Conservation (phyloP, 257 asterid species). For the Asclepias syriaca region DNA sequence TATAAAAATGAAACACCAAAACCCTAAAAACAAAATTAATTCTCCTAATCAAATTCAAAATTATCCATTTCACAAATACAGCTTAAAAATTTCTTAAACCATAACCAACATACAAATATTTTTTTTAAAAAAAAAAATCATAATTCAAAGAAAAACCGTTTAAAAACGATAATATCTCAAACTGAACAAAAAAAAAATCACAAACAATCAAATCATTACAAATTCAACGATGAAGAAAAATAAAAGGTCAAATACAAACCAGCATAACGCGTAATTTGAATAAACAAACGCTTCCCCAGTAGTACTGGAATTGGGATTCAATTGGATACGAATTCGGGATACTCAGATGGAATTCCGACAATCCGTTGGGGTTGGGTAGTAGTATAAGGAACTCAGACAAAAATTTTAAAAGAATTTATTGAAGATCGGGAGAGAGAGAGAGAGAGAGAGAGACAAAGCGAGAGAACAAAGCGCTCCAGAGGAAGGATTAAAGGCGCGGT, state of each 20-base stretch:
- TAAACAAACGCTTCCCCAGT: background rate
- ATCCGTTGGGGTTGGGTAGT: conserved; percentile 15
- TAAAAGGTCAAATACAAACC: conserved; percentile 1
- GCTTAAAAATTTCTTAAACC: background rate
- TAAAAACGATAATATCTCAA: background rate
- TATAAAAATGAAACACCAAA: background rate
- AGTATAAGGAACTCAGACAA: background rate
- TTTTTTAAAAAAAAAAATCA: background rate
- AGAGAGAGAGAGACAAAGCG: background rate
- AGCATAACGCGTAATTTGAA: conserved; percentile 7
- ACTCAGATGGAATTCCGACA: conserved; percentile 3
- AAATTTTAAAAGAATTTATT: background rate
- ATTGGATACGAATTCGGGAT: background rate
- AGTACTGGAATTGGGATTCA: background rate
- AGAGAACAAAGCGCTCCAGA: conserved; percentile 1
- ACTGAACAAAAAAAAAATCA: too few relatives aligned
- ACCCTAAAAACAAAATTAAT: background rate
- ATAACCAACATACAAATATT: background rate
- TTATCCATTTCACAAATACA: background rate
- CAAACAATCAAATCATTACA: background rate
- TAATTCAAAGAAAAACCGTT: background rate
- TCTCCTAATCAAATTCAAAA: background rate
- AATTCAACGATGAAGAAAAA: background rate
- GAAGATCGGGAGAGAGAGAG: background rate
- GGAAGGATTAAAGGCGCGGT: conserved; percentile 18